Percentiles rank a stretch among this genome's conserved stretches.
Evolutionary conservation across 1,284 basidiomycete genomes (phyloP).

Genomic region (Ganoderma leucocontextum): DNA sequence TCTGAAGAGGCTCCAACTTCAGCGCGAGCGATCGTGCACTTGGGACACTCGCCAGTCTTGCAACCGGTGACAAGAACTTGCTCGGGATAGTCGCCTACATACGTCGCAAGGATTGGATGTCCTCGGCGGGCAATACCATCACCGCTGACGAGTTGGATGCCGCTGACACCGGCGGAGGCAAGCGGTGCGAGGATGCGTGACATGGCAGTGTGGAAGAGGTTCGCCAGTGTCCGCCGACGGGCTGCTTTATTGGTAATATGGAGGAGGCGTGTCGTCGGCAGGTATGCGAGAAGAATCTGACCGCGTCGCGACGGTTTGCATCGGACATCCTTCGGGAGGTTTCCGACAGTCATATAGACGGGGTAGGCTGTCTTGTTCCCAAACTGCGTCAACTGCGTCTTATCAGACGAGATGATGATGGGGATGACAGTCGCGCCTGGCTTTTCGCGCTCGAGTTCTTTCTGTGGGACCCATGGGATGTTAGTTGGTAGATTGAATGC

Average conservation of each 20-base stretch:
- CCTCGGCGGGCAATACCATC: conserved; percentile 45
- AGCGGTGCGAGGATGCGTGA: conserved; percentile 36
- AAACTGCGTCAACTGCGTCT: conserved; percentile 47
- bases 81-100: too few relatives aligned
- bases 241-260: conserved; percentile 36
- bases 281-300: conserved; percentile 48
- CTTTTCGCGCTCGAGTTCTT: conserved; percentile 32
- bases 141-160: conserved; percentile 44
- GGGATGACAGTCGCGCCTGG: conserved; percentile 17
- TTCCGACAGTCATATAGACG: conserved; percentile 49
- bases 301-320: conserved; percentile 39
- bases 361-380: conserved; percentile 48
- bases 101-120: conserved; percentile 42
- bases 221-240: conserved; percentile 29
- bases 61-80: too few relatives aligned
- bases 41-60: too few relatives aligned
- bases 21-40: too few relatives aligned
- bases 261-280: conserved; percentile 48
- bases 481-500: neutral
- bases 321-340: conserved; percentile 43
- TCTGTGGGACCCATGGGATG: conserved; percentile 44
- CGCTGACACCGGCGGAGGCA: conserved; percentile 42
- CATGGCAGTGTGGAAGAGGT: conserved; percentile 53
- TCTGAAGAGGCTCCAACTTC: too few relatives aligned
- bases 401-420: conserved; percentile 46